phyloP scores from a whole-genome alignment of 2,329 filamentous ascomycete species.

The Phyllosticta citriasiana region DNA sequence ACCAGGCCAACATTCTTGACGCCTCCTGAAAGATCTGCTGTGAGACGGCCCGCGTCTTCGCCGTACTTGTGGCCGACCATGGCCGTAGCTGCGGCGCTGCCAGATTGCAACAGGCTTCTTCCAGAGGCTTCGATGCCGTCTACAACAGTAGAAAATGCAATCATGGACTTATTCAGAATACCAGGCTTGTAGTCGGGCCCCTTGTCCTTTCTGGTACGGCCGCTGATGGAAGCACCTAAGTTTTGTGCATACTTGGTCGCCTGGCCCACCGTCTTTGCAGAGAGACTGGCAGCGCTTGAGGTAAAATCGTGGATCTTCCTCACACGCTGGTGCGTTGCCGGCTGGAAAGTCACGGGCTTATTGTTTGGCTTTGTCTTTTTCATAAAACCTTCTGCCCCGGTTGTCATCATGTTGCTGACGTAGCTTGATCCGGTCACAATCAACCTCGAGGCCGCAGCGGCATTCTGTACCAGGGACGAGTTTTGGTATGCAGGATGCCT shows the following conservation, averaged over 20 bases:
- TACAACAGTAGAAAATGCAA: slow-evolving; percentile 89
- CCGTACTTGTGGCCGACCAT: slow-evolving; percentile 89
- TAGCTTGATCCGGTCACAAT: slow-evolving; percentile 81
- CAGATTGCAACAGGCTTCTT: slow-evolving; percentile 62
- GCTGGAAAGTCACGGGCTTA: slow-evolving; percentile 80
- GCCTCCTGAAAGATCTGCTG: slow-evolving; percentile 66
- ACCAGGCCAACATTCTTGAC: slow-evolving; percentile 95
- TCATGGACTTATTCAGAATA: slow-evolving; percentile 87
- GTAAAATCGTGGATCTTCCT: slow-evolving; percentile 88
- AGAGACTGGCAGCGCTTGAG: slow-evolving; percentile 64
- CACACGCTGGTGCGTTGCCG: slow-evolving; percentile 72
- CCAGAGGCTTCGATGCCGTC: slow-evolving; percentile 88
- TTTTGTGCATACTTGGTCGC: slow-evolving; percentile 82
- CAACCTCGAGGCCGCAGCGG: slow-evolving; percentile 77
- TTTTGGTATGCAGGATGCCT: slow-evolving; percentile 87
- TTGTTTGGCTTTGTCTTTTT: slow-evolving; percentile 66
- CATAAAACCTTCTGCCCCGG: slow-evolving; percentile 69
- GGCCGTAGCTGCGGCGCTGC: slow-evolving; percentile 68
- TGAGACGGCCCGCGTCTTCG: slow-evolving; percentile 69
- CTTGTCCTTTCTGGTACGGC: slow-evolving; percentile 49
- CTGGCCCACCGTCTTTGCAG: slow-evolving; percentile 76
- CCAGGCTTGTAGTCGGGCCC: slow-evolving; percentile 73
- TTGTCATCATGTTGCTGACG: slow-evolving; percentile 66
- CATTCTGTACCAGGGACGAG: slow-evolving; percentile 76
- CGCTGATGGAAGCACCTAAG: slow-evolving; percentile 64